Evolutionary conservation across 2,329 filamentous ascomycete species (phyloP).

Genomic region (Pseudocercospora macadamiae): DNA sequence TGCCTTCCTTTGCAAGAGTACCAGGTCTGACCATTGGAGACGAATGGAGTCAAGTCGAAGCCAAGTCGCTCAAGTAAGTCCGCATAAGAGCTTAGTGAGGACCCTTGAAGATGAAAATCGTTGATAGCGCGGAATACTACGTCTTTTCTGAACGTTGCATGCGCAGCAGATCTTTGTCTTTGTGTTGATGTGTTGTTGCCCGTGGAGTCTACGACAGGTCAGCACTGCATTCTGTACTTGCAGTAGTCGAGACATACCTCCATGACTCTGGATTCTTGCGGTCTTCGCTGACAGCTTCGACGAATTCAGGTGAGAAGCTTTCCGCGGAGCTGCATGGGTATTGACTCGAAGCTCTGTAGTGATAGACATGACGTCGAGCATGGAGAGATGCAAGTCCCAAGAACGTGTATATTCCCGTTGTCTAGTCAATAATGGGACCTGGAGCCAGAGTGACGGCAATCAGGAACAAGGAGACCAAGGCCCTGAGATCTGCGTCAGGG

Average conservation of each 20-base stretch:
- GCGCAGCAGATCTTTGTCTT: background rate
- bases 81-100: slow-evolving; percentile 13
- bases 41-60: slow-evolving; percentile 14
- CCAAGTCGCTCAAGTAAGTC: slow-evolving; percentile 11
- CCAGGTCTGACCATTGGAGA: slow-evolving; percentile 16
- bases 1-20: slow-evolving; percentile 15
- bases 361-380: background rate
- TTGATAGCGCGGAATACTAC: slow-evolving; percentile 14
- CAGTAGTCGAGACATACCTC: background rate
- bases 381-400: background rate
- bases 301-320: background rate
- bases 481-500: slow-evolving; percentile 2
- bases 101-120: slow-evolving; percentile 13
- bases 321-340: background rate
- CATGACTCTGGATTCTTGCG: background rate
- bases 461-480: background rate
- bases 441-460: background rate
- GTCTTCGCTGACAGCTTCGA: background rate
- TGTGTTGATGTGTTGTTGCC: background rate
- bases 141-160: slow-evolving; percentile 6
- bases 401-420: background rate
- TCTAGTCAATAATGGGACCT: too few relatives aligned
- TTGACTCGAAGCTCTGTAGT: slow-evolving; percentile 1
- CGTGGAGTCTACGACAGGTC: background rate
- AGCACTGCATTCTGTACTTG: background rate